phyloP scores from a whole-genome alignment of 495 filamentous ascomycete species.

The Oidiodendron maius region DNA sequence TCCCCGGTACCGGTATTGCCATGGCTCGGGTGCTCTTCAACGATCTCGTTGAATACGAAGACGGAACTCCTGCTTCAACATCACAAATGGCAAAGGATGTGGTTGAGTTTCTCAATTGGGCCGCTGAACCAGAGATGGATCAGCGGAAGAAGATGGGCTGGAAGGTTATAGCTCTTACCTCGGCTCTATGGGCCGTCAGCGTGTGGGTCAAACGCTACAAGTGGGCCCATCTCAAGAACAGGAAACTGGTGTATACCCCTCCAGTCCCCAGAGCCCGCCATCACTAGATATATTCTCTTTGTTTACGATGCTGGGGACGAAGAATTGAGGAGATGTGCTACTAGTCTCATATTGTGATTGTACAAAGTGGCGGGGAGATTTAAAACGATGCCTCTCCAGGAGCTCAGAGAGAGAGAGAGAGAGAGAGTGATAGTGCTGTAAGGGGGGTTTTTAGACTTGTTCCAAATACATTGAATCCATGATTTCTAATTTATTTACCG shows the following conservation, averaged over 20 bases:
- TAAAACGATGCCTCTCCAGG: neutral
- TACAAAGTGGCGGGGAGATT: slow-evolving; percentile 14
- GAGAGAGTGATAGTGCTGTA: slow-evolving; percentile 13
- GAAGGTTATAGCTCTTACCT: slow-evolving; percentile 77
- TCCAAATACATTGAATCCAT: slow-evolving; percentile 20
- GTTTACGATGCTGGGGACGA: slow-evolving; percentile 7
- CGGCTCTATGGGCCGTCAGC: slow-evolving; percentile 75
- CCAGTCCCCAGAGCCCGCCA: slow-evolving; percentile 11
- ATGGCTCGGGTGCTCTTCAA: slow-evolving; percentile 99
- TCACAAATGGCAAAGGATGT: slow-evolving; percentile 99
- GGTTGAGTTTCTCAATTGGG: slow-evolving; percentile 97
- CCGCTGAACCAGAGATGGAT: slow-evolving; percentile 98
- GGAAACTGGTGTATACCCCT: slow-evolving; percentile 61
- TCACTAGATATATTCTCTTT: slow-evolving; percentile 15
- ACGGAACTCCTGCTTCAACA: slow-evolving; percentile 85
- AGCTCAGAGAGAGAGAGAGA: too few relatives aligned
- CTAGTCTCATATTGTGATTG: slow-evolving; percentile 19
- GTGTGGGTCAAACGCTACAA: slow-evolving; percentile 99
- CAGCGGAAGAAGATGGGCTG: slow-evolving; percentile 98
- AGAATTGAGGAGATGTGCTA: slow-evolving; percentile 17
- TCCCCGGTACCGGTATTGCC: slow-evolving; percentile 97
- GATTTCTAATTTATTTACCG: too few relatives aligned
- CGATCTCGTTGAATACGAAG: slow-evolving; percentile 97
- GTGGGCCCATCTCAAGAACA: slow-evolving; percentile 91
- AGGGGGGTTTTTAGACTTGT: slow-evolving; percentile 15